A percentile compares a stretch with the other conserved stretches of the same genome.
phyloP scores from a whole-genome alignment of 805 yeast species.

The Kuraishia molischiana region DNA sequence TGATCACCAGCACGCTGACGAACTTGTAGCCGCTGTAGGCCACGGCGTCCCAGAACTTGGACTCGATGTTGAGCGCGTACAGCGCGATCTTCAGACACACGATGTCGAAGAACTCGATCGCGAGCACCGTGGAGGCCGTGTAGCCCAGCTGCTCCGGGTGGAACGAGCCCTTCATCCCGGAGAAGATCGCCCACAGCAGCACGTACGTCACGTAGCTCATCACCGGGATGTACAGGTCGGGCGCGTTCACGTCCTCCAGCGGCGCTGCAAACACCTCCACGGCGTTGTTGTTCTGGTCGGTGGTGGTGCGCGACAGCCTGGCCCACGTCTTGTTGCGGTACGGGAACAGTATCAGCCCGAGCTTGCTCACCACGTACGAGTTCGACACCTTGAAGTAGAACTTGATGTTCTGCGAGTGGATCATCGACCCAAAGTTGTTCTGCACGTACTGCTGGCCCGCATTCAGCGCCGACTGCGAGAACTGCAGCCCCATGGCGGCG shows the following conservation, averaged over 20 bases:
- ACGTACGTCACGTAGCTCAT: slow-evolving; percentile 91
- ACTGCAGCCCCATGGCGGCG: slow-evolving; percentile 76
- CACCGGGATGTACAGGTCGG: slow-evolving; percentile 90
- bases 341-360: slow-evolving; percentile 72
- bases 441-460: slow-evolving; percentile 76
- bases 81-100: slow-evolving; percentile 70
- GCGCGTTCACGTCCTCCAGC: slow-evolving; percentile 81
- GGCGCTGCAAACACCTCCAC: slow-evolving; percentile 59
- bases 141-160: slow-evolving; percentile 90
- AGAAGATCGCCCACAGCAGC: slow-evolving; percentile 70
- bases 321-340: slow-evolving; percentile 81
- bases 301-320: slow-evolving; percentile 32
- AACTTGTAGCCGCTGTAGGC: slow-evolving; percentile 94
- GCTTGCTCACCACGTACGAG: slow-evolving; percentile 68
- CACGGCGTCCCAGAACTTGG: slow-evolving; percentile 72
- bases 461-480: slow-evolving; percentile 77
- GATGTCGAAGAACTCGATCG: slow-evolving; percentile 71
- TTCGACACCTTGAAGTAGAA: slow-evolving; percentile 91
- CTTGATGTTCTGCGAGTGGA: slow-evolving; percentile 50
- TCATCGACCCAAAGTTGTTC: slow-evolving; percentile 50
- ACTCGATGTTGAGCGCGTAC: slow-evolving; percentile 63
- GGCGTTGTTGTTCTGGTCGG: slow-evolving; percentile 20
- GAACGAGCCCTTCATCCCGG: slow-evolving; percentile 82
- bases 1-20: slow-evolving; percentile 59
- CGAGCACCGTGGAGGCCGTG: slow-evolving; percentile 78